Percentiles rank a stretch among this genome's conserved stretches.
Evolutionary conservation across 495 filamentous ascomycete genomes (phyloP).

Genomic region (Penicillium roqueforti): DNA sequence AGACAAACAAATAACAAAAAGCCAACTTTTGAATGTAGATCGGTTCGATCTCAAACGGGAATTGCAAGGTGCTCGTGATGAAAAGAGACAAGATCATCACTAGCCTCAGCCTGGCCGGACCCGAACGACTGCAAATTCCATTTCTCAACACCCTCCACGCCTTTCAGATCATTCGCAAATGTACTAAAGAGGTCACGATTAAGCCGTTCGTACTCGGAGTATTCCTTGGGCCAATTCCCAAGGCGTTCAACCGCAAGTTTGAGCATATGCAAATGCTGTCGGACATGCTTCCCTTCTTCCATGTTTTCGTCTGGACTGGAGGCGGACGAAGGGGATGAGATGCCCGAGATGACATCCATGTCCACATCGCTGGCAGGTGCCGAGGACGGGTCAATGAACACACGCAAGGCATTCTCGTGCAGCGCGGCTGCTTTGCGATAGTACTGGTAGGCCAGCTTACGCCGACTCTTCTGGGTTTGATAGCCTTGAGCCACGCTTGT

Average conservation of each 20-base stretch:
- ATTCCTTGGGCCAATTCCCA: neutral
- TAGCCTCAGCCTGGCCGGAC: neutral
- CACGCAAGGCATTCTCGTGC: neutral
- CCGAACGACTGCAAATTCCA: neutral
- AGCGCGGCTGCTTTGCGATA: neutral
- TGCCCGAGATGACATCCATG: neutral
- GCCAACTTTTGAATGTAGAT: neutral
- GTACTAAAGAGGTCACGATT: neutral
- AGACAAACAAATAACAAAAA: neutral
- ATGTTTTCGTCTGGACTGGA: neutral
- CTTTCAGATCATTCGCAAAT: neutral
- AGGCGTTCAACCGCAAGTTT: neutral
- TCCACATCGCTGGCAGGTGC: neutral
- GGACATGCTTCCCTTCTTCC: neutral
- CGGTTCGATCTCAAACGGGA: neutral
- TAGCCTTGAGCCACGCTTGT: neutral
- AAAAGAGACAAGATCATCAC: neutral
- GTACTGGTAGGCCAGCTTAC: neutral
- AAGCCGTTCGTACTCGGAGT: neutral
- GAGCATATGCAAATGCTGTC: neutral
- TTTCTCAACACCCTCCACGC: neutral
- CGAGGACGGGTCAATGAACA: neutral
- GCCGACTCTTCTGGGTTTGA: neutral
- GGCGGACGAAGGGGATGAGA: neutral
- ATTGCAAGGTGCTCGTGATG: neutral